Conservation (phyloP, 2,329 filamentous ascomycete species). For the Fusarium graminum region DNA sequence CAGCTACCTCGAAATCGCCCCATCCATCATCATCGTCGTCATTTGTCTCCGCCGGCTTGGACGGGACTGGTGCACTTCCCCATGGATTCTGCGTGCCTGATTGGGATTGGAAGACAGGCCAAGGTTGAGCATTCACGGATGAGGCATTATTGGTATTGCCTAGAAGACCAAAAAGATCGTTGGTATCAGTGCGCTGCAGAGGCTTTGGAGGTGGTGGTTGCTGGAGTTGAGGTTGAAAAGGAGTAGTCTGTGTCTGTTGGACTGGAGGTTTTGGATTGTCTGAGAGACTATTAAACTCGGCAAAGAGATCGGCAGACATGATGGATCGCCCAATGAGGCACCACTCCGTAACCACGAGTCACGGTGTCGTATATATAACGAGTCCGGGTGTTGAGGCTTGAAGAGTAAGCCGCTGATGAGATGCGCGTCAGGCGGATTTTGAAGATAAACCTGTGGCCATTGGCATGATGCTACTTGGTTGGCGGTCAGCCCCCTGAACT, state of each 20-base stretch:
- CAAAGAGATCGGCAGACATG: constrained; percentile 77
- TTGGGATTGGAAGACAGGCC: constrained; percentile 51
- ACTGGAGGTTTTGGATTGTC: constrained; percentile 52
- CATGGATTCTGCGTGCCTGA: constrained; percentile 37
- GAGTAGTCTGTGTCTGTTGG: constrained; percentile 21
- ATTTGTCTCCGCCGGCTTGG: constrained; percentile 39
- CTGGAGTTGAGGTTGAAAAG: constrained; percentile 29
- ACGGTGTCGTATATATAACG: constrained; percentile 13
- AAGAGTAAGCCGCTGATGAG: constrained; percentile 13
- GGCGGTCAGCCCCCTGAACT: constrained; percentile 39
- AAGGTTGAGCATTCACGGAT: constrained; percentile 46
- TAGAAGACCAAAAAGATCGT: constrained; percentile 49
- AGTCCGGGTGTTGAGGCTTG: background rate
- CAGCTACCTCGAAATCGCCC: constrained; percentile 75
- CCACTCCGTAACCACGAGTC: constrained; percentile 19
- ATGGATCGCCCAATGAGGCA: constrained; percentile 37
- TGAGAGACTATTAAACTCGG: constrained; percentile 69
- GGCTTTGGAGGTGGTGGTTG: constrained; percentile 23
- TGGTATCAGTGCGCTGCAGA: constrained; percentile 35
- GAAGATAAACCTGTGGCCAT: constrained; percentile 6
- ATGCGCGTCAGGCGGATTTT: constrained; percentile 7
- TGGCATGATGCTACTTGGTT: constrained; percentile 29
- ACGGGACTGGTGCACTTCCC: constrained; percentile 30
- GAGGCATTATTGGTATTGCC: constrained; percentile 33
- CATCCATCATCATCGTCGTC: constrained; percentile 73